Evolutionary conservation across 192 early-diverging fungal genomes (phyloP).

Genomic region (Geosiphon pyriformis): DNA sequence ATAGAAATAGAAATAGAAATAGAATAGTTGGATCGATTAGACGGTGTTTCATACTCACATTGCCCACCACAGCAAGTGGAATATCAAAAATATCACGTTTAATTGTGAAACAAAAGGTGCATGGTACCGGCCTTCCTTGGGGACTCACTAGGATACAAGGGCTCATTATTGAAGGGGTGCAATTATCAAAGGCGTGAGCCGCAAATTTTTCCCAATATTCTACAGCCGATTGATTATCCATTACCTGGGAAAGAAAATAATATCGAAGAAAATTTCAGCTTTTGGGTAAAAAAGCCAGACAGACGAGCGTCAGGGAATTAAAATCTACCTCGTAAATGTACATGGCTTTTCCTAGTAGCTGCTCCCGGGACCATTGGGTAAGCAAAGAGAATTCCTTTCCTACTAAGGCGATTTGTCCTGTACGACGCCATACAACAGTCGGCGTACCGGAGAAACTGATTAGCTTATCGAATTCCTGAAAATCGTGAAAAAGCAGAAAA

Average conservation of each 20-base stretch:
- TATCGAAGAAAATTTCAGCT: neutral
- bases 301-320: too few species aligned
- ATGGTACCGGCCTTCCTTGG: slow-evolving; percentile 66
- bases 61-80: slow-evolving; percentile 78
- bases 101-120: slow-evolving; percentile 94
- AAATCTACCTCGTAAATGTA: slow-evolving; percentile 71
- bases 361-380: slow-evolving; percentile 86
- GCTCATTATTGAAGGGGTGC: slow-evolving; percentile 81
- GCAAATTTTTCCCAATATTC: slow-evolving; percentile 96
- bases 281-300: too few species aligned
- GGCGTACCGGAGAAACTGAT: slow-evolving; percentile 93
- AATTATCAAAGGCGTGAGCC: slow-evolving; percentile 88
- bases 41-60: slow-evolving; percentile 27
- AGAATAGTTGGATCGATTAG: too few species aligned
- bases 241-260: slow-evolving; percentile 54
- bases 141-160: slow-evolving; percentile 83
- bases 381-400: slow-evolving; percentile 94
- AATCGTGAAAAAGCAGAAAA: neutral
- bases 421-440: slow-evolving; percentile 94
- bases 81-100: slow-evolving; percentile 96
- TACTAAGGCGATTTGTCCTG: slow-evolving; percentile 90
- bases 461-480: slow-evolving; percentile 90
- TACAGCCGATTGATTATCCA: slow-evolving; percentile 88
- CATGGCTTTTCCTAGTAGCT: slow-evolving; percentile 68
- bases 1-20: too few species aligned